These are phyloP conservation scores for Capronia coronata DNA, from an alignment of 2,329 filamentous ascomycete species.

Conservation along the genomic window DNA sequence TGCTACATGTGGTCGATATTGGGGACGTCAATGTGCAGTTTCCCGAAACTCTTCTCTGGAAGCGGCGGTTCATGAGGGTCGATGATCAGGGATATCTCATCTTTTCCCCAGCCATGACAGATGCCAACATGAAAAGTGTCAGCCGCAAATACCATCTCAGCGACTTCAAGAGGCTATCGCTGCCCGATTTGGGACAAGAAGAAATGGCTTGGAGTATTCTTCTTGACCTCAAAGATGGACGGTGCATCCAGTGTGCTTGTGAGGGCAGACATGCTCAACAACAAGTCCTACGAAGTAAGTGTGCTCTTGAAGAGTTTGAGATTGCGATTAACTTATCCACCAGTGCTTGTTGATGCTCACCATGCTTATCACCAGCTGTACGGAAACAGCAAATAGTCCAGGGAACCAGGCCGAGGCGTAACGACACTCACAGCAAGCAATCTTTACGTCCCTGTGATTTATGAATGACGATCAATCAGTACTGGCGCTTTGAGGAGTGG, in stretches of 20 bases:
- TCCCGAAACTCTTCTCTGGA: slow-evolving; percentile 93
- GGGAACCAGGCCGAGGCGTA: slow-evolving; percentile 7
- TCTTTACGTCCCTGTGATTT: slow-evolving; percentile 9
- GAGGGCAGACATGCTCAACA: slow-evolving; percentile 51
- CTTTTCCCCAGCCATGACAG: slow-evolving; percentile 63
- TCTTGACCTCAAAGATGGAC: slow-evolving; percentile 56
- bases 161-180: slow-evolving; percentile 71
- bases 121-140: slow-evolving; percentile 52
- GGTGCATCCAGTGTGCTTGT: slow-evolving; percentile 57
- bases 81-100: slow-evolving; percentile 79
- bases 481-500: slow-evolving; percentile 9
- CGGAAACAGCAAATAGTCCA: slow-evolving; percentile 7
- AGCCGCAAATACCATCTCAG: slow-evolving; percentile 78
- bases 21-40: slow-evolving; percentile 96
- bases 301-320: neutral
- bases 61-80: slow-evolving; percentile 79
- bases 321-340: neutral
- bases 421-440: slow-evolving; percentile 4
- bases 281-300: slow-evolving; percentile 47
- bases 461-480: slow-evolving; percentile 17
- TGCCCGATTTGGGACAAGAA: slow-evolving; percentile 84
- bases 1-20: slow-evolving; percentile 58
- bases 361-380: slow-evolving; percentile 31
- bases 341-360: slow-evolving; percentile 42
- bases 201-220: slow-evolving; percentile 82